phyloP scores from a whole-genome alignment of 2,329 filamentous ascomycete species.

The Zasmidium cellare region DNA sequence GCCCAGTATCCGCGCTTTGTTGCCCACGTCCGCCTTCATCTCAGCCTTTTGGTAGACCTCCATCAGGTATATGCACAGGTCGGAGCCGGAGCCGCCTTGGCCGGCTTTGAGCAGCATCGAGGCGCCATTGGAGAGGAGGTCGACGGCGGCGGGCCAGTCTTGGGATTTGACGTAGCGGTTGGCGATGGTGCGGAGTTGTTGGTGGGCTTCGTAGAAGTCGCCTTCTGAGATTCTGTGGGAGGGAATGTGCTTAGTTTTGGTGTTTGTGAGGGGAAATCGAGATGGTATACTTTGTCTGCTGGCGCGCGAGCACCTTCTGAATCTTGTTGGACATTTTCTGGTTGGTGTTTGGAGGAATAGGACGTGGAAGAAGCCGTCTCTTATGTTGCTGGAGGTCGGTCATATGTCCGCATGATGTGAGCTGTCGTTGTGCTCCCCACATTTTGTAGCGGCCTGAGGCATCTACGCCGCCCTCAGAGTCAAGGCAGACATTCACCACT shows the following conservation, averaged over 20 bases:
- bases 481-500: too few species aligned
- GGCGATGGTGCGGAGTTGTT: constrained; percentile 94
- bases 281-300: constrained; percentile 69
- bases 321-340: constrained; percentile 52
- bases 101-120: constrained; percentile 84
- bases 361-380: not conserved
- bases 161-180: constrained; percentile 86
- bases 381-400: not conserved
- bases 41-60: constrained; percentile 90
- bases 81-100: constrained; percentile 91
- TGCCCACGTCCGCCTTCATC: constrained; percentile 71
- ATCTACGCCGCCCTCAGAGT: too few species aligned
- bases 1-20: constrained; percentile 72
- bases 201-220: constrained; percentile 96
- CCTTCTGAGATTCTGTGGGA: constrained; percentile 74
- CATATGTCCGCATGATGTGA: too few species aligned
- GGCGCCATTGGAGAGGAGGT: constrained; percentile 82
- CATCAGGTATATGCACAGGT: constrained; percentile 81
- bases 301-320: constrained; percentile 69
- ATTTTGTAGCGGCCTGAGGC: too few species aligned
- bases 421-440: too few species aligned
- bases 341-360: not conserved
- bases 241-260: constrained; percentile 10
- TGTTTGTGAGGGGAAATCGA: not conserved
- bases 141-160: constrained; percentile 82